phyloP scores from a whole-genome alignment of 176 grass and related monocot species.

The Juncus effusus region DNA sequence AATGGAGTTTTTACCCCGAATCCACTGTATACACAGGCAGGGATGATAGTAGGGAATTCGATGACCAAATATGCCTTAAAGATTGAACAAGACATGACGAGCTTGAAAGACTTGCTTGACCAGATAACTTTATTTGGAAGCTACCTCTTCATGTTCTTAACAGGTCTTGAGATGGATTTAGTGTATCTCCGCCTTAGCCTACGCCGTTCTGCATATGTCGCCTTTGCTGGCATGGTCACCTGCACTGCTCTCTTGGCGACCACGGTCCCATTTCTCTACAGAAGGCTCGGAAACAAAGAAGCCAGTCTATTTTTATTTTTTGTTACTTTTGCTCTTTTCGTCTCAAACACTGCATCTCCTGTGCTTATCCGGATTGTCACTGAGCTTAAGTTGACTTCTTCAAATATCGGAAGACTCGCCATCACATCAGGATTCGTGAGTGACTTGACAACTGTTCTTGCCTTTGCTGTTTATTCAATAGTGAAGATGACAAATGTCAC shows the following conservation, averaged over 20 bases:
- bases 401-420: slow-evolving; percentile 54
- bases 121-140: slow-evolving; percentile 31
- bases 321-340: slow-evolving; percentile 32
- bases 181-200: slow-evolving; percentile 44
- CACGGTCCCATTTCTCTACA: slow-evolving; percentile 22
- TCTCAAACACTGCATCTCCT: slow-evolving; percentile 53
- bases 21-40: slow-evolving; percentile 31
- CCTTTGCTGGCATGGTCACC: slow-evolving; percentile 18
- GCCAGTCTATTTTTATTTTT: slow-evolving; percentile 26
- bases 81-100: slow-evolving; percentile 14
- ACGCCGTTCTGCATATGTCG: slow-evolving; percentile 31
- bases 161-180: slow-evolving; percentile 62
- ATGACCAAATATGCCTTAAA: slow-evolving; percentile 28
- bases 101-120: slow-evolving; percentile 22
- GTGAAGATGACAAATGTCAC: background rate
- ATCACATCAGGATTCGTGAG: slow-evolving; percentile 50
- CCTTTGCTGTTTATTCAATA: background rate
- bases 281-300: slow-evolving; percentile 14
- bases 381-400: slow-evolving; percentile 57
- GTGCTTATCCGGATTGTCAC: slow-evolving; percentile 66
- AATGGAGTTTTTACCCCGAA: background rate
- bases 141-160: slow-evolving; percentile 65
- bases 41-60: slow-evolving; percentile 41
- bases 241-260: slow-evolving; percentile 28
- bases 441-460: slow-evolving; percentile 40